A percentile compares a stretch with the other conserved stretches of the same genome.
Conservation (phyloP, 2,329 filamentous ascomycete genomes). For the Aspergillus floridensis region DNA sequence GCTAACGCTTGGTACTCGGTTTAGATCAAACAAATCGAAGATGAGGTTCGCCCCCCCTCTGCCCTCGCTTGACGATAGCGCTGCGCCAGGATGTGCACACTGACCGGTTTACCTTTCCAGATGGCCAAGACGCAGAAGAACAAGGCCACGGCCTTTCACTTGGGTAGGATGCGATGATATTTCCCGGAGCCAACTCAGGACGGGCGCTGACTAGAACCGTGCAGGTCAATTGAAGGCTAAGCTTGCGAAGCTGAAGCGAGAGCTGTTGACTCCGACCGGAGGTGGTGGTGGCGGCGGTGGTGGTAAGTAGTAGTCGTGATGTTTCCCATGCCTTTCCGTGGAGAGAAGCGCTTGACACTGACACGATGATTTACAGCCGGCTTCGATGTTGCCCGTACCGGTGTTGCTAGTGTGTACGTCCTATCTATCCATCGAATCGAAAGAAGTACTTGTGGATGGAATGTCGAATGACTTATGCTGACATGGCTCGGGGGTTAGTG, state of each 20-base stretch:
- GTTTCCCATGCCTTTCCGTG: not conserved
- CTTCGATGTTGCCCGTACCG: conserved; percentile 96
- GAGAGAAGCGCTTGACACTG: no score
- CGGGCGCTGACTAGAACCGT: conserved; percentile 21
- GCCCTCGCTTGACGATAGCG: not conserved
- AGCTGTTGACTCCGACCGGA: conserved; percentile 79
- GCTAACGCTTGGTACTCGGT: conserved; percentile 31
- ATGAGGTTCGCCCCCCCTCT: conserved; percentile 66
- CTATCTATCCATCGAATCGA: not conserved
- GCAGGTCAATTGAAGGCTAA: conserved; percentile 89
- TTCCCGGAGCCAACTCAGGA: not conserved
- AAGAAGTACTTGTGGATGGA: not conserved
- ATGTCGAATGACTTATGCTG: conserved; percentile 14
- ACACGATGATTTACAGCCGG: conserved; percentile 53
- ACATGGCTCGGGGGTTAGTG: conserved; percentile 38
- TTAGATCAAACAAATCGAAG: conserved; percentile 94
- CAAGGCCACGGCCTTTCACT: conserved; percentile 89
- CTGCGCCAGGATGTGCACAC: conserved; percentile 7
- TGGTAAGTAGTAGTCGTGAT: conserved; percentile 26
- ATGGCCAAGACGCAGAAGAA: conserved; percentile 98
- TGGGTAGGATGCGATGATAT: conserved; percentile 53
- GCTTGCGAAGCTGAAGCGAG: conserved; percentile 93
- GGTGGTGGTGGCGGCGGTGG: conserved; percentile 76
- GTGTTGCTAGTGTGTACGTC: conserved; percentile 81
- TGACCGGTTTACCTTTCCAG: conserved; percentile 43